These are phyloP conservation scores for Margaritispora aquatica DNA, from an alignment of 495 filamentous ascomycete species.

Conservation along the genomic window DNA sequence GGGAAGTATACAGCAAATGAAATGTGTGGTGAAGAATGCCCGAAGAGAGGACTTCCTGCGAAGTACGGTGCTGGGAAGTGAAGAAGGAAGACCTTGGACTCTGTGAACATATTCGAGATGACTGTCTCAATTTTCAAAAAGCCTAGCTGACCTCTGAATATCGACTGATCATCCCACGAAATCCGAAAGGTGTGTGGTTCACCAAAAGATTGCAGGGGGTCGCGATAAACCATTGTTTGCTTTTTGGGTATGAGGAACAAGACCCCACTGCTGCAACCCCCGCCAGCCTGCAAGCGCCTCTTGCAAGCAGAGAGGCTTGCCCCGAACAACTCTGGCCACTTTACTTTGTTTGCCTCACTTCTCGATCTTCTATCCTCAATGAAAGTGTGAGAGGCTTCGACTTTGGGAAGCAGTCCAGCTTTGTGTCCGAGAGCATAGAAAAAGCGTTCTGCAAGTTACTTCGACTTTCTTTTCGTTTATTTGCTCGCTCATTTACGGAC, in stretches of 20 bases:
- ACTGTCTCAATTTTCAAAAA: background rate
- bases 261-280: background rate
- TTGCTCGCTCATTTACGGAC: background rate
- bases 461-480: slow-evolving; percentile 9
- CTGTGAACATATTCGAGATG: background rate
- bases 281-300: slow-evolving; percentile 1
- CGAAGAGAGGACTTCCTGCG: background rate
- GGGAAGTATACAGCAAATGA: background rate
- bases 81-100: too few species aligned
- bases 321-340: background rate
- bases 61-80: background rate
- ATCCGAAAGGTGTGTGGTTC: background rate
- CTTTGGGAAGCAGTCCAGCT: background rate
- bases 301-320: background rate
- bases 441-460: slow-evolving; percentile 5
- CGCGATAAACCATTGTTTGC: slow-evolving; percentile 10
- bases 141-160: background rate
- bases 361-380: background rate
- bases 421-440: background rate
- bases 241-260: slow-evolving; percentile 3
- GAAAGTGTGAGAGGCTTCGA: background rate
- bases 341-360: too few species aligned
- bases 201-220: slow-evolving; percentile 11
- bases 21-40: background rate
- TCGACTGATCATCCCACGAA: slow-evolving; percentile 10